Conservation (phyloP, 257 asterid species). For the Fraxinus quadrangulata region DNA sequence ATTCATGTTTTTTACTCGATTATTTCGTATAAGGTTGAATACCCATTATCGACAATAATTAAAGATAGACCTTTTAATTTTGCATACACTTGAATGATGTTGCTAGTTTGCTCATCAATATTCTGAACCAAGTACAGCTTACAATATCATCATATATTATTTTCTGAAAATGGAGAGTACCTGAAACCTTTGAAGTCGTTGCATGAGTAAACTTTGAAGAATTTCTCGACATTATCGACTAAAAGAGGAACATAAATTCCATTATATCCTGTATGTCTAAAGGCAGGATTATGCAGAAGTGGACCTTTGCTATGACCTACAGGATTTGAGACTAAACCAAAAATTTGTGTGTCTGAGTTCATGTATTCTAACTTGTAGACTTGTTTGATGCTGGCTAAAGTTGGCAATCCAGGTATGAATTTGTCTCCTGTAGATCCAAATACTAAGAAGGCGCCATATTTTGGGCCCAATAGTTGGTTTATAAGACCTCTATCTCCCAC, state of each 20-base stretch:
- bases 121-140: too few species aligned
- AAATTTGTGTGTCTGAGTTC: conserved; percentile 54
- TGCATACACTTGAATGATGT: not conserved
- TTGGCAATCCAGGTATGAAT: conserved; percentile 56
- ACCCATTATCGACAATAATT: too few species aligned
- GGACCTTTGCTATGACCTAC: conserved; percentile 80
- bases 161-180: conserved; percentile 24
- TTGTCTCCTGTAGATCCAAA: conserved; percentile 49
- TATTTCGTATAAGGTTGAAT: not conserved
- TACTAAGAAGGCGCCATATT: conserved; percentile 60
- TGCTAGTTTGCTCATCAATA: not conserved
- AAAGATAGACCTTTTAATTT: not conserved
- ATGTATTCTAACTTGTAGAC: conserved; percentile 55
- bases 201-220: conserved; percentile 61
- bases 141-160: too few species aligned
- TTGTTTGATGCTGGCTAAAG: conserved; percentile 51
- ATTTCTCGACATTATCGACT: conserved; percentile 60
- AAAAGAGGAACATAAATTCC: conserved; percentile 72
- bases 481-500: conserved; percentile 73
- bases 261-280: conserved; percentile 55
- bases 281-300: conserved; percentile 67
- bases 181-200: conserved; percentile 72
- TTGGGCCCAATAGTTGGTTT: conserved; percentile 72
- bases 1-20: not conserved
- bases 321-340: conserved; percentile 66